phyloP scores from a whole-genome alignment of 495 filamentous ascomycete genomes.

The Hypoxylon lienhwacheense region DNA sequence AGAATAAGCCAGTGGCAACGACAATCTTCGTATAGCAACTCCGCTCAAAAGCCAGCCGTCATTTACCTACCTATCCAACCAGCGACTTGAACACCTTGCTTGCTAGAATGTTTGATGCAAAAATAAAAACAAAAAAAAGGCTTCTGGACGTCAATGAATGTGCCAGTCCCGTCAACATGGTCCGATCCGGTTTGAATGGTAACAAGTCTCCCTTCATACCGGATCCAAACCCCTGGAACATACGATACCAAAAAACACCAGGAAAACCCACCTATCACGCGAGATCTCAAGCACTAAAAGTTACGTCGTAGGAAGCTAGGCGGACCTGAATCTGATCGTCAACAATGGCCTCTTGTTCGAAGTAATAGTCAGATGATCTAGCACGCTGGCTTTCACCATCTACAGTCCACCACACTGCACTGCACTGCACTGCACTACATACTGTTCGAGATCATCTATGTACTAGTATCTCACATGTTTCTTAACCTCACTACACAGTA shows the following conservation, averaged over 20 bases:
- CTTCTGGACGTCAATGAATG: too few species aligned
- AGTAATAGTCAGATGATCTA: too few species aligned
- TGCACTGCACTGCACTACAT: too few species aligned
- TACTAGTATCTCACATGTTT: too few species aligned
- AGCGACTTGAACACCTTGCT: too few species aligned
- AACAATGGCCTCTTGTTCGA: slow-evolving; percentile 6
- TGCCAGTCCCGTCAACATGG: slow-evolving; percentile 17
- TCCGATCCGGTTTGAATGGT: slow-evolving; percentile 13
- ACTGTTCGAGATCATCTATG: too few species aligned
- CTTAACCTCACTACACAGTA: background rate
- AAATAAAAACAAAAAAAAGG: too few species aligned
- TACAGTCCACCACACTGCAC: too few species aligned
- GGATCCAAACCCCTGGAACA: slow-evolving; percentile 29
- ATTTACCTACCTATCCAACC: slow-evolving; percentile 3
- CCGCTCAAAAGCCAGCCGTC: background rate
- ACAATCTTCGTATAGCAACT: slow-evolving; percentile 5
- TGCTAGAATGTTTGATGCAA: too few species aligned
- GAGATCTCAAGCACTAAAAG: slow-evolving; percentile 15
- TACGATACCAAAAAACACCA: slow-evolving; percentile 22
- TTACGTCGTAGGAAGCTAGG: slow-evolving; percentile 7
- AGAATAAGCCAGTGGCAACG: slow-evolving; percentile 19
- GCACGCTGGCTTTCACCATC: too few species aligned
- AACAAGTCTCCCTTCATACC: slow-evolving; percentile 16
- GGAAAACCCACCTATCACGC: slow-evolving; percentile 19
- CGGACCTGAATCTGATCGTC: background rate